Conservation (phyloP, 1,284 basidiomycete genomes). For the Moesziomyces aphidis region DNA sequence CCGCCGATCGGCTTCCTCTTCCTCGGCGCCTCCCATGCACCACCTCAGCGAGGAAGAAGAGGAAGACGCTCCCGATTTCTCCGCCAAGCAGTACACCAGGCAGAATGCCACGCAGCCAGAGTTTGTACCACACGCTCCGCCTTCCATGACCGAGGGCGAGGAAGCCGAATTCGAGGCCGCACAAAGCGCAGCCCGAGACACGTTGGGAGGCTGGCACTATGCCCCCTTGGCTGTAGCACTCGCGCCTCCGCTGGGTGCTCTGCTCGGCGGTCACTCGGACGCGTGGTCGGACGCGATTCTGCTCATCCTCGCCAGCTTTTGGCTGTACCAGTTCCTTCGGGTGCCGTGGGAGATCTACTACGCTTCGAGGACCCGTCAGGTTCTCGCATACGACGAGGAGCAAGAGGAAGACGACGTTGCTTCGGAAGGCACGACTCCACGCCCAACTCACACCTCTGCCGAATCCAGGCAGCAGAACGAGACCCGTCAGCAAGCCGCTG, state of each 20-base stretch:
- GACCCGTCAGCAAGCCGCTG: constrained; percentile 46
- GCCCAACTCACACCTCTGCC: constrained; percentile 1
- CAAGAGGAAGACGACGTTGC: constrained; percentile 18
- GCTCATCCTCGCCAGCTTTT: constrained; percentile 67
- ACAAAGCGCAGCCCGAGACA: constrained; percentile 50
- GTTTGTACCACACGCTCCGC: constrained; percentile 17
- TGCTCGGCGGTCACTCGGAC: constrained; percentile 66
- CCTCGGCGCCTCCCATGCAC: constrained; percentile 41
- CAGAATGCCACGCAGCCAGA: constrained; percentile 6
- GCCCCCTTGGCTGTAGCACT: constrained; percentile 58
- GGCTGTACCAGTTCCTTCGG: constrained; percentile 62
- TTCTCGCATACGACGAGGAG: constrained; percentile 55
- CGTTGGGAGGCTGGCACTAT: constrained; percentile 59
- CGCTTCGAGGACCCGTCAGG: constrained; percentile 51
- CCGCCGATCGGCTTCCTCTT: constrained; percentile 18
- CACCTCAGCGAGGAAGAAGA: constrained; percentile 32
- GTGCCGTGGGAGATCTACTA: constrained; percentile 54
- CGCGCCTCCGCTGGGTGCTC: constrained; percentile 53
- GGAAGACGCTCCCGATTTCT: constrained; percentile 10
- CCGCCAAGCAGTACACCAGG: constrained; percentile 2
- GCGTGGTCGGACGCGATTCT: constrained; percentile 68
- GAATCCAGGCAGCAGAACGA: constrained; percentile 16
- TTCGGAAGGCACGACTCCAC: constrained; percentile 1
- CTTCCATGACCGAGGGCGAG: constrained; percentile 39
- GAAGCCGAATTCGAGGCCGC: constrained; percentile 78